Evolutionary conservation across 148 eudicot species (phyloP).

Genomic region (Cornus suecica): DNA sequence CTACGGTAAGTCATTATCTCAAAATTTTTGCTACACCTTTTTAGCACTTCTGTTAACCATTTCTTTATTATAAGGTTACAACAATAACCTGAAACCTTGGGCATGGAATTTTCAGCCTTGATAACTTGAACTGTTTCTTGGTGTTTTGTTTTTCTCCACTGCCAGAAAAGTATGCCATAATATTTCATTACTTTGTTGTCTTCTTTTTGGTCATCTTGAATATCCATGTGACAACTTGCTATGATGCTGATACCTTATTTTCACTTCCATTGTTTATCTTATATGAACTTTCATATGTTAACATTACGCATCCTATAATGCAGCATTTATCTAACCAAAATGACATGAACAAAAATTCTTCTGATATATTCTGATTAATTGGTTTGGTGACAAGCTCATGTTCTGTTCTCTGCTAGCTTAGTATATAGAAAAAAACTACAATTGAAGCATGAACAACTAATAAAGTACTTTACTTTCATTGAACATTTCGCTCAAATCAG

Average conservation of each 20-base stretch:
- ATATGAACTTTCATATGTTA: not conserved
- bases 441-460: not conserved
- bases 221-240: not conserved
- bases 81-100: not conserved
- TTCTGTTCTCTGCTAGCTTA: not conserved
- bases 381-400: not conserved
- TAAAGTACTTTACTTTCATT: no score
- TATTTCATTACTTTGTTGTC: not conserved
- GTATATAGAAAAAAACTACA: not conserved
- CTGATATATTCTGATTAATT: not conserved
- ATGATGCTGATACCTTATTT: not conserved
- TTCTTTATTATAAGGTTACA: not conserved
- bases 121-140: not conserved
- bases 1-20: constrained; percentile 32
- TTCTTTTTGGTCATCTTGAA: not conserved
- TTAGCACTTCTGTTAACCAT: not conserved
- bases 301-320: not conserved
- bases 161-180: not conserved
- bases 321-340: not conserved
- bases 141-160: not conserved
- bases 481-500: not conserved
- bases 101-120: not conserved
- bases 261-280: not conserved
- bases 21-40: not conserved
- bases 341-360: not conserved